Evolutionary conservation across 306 rosid genomes (phyloP), one percentile per base, ranked within the genome.

Genomic region (Prosopis cineraria): DNA sequence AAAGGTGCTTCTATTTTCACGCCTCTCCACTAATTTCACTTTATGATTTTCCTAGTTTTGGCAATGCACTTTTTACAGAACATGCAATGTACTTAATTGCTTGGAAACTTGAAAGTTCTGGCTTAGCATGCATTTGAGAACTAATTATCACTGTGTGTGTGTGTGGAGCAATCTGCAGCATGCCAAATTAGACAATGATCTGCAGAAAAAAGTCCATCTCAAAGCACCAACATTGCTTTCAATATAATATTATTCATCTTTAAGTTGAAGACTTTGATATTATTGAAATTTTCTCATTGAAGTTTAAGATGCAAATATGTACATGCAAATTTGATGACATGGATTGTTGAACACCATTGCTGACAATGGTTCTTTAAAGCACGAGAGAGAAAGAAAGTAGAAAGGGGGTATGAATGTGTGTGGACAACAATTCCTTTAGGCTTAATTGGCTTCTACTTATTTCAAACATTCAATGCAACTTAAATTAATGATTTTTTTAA

Each of bases 1-100:
- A 48, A 48, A 55, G 14, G 40, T 17, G 48, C 50, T 22, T 22
- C 44, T 22, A 7, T n/a, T 68, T 77, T 76, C 55, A 81, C 78
- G 52, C 75, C 66, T 22, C 7, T 37, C 25, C 77, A 9, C 40
- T 20, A 25, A 62, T 67, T 56, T 24, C 43, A 20, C 71, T 31
- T 48, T 58, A 4, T n/a, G n/a, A n/a, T 19, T 20, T 30, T 31
- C 41, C 47, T 16, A 0, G 25, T 77, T 39, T 53, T 29, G 24
- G 58, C 24, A 37, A 36, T 29, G 70, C 14, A 24, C 31, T 29
- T 68, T 36, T 3, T 34, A 27, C 17, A 47, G 65, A 27, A 58
- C 8, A 27, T 58, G 59, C 59, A 52, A 48, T 58, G n/a, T 27
- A 27, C 30, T 58, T 58, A 27, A 58, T 64, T 66, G 40, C 56